A percentile compares a stretch with the other conserved stretches of the same genome.
Conservation (phyloP, 2,329 filamentous ascomycete genomes). For the Ploettnerulaceae sp. region DNA sequence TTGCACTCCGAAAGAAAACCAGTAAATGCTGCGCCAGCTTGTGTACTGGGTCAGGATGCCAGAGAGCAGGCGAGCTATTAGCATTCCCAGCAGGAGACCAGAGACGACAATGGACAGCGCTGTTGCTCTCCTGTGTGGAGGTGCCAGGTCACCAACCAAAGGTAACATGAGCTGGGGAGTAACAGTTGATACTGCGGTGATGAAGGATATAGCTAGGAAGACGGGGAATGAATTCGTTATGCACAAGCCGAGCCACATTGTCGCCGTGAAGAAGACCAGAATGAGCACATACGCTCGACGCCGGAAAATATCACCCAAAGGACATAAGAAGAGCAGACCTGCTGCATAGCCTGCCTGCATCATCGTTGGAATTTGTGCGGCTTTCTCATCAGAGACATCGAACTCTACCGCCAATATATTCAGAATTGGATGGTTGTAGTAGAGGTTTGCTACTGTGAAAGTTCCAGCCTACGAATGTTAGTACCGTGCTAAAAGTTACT, state of each 20-base stretch:
- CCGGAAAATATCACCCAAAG: slow-evolving; percentile 65
- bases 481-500: background rate
- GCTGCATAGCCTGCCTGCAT: slow-evolving; percentile 76
- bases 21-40: slow-evolving; percentile 74
- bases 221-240: slow-evolving; percentile 58
- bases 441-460: slow-evolving; percentile 74
- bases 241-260: slow-evolving; percentile 67
- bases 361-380: slow-evolving; percentile 65
- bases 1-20: slow-evolving; percentile 69
- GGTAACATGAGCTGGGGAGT: slow-evolving; percentile 79
- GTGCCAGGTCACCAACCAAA: slow-evolving; percentile 72
- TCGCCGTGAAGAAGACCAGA: slow-evolving; percentile 63
- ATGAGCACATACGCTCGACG: slow-evolving; percentile 65
- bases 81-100: slow-evolving; percentile 68
- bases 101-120: slow-evolving; percentile 71
- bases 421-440: slow-evolving; percentile 76
- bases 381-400: slow-evolving; percentile 61
- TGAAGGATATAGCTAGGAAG: slow-evolving; percentile 67
- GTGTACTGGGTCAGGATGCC: slow-evolving; percentile 71
- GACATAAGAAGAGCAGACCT: slow-evolving; percentile 69
- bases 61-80: slow-evolving; percentile 70
- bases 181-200: slow-evolving; percentile 72
- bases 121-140: slow-evolving; percentile 60
- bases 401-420: slow-evolving; percentile 71
- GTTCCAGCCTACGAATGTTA: slow-evolving; percentile 43